phyloP scores from a whole-genome alignment of 352 stramenopile species.

The Globisporangium cylindrosporum region DNA sequence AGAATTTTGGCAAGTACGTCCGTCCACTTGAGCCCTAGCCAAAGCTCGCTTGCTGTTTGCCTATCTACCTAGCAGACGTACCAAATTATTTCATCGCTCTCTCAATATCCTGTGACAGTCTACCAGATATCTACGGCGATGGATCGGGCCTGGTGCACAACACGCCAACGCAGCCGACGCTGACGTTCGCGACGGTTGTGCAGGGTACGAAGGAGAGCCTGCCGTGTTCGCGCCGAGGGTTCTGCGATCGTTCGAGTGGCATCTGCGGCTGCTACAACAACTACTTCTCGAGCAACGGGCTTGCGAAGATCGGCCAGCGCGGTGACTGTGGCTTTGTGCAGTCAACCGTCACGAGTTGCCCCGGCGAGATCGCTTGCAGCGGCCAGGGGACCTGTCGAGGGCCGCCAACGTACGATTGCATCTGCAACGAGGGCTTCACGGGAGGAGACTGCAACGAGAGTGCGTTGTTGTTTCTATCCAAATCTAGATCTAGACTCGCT shows the following conservation, averaged over 20 bases:
- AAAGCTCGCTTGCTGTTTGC: too few relatives aligned
- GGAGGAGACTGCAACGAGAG: constrained; percentile 71
- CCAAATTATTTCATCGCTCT: too few relatives aligned
- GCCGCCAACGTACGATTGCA: constrained; percentile 72
- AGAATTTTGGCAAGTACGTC: constrained; percentile 72
- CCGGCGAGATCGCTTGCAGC: constrained; percentile 70
- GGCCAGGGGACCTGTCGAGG: constrained; percentile 68
- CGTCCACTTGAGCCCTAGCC: too few relatives aligned
- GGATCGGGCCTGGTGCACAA: constrained; percentile 48
- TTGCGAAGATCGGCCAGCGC: constrained; percentile 74
- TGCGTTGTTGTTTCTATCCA: not conserved
- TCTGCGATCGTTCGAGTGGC: constrained; percentile 69
- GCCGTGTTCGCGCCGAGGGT: constrained; percentile 82
- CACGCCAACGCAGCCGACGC: constrained; percentile 35
- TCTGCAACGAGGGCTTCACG: constrained; percentile 75
- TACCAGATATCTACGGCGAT: constrained; percentile 62
- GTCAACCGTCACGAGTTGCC: constrained; percentile 57
- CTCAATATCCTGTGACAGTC: constrained; percentile 17
- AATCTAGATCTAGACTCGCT: not conserved
- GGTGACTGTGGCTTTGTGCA: constrained; percentile 91
- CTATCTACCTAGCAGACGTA: too few relatives aligned
- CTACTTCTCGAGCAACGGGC: constrained; percentile 83
- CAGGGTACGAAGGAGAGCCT: constrained; percentile 89
- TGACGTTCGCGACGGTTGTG: constrained; percentile 50
- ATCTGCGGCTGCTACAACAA: constrained; percentile 84